These are phyloP conservation scores for Suillus weaverae DNA, from an alignment of 768 basidiomycete species.

Conservation along the genomic window DNA sequence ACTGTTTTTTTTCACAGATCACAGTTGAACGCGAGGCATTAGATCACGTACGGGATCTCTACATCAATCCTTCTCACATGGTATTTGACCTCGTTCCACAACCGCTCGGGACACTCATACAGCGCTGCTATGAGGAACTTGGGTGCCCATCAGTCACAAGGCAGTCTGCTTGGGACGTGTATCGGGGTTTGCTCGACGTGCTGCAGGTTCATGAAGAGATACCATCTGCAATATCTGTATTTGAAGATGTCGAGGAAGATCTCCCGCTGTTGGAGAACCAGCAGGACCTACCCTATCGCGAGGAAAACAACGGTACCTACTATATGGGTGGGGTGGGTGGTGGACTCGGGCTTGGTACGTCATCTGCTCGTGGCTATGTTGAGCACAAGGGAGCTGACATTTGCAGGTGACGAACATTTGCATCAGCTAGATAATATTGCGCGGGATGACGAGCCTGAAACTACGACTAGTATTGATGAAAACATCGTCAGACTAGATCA, in stretches of 20 bases:
- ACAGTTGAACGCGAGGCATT: background rate
- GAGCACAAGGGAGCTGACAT: too few relatives aligned
- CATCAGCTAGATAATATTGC: background rate
- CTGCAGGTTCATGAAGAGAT: too few relatives aligned
- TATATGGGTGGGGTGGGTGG: background rate
- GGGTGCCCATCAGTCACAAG: constrained; percentile 22
- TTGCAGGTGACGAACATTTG: background rate
- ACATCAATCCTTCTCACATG: constrained; percentile 22
- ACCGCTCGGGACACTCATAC: constrained; percentile 20
- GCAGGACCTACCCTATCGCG: background rate
- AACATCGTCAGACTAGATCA: background rate
- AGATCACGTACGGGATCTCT: constrained; percentile 22
- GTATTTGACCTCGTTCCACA: constrained; percentile 11
- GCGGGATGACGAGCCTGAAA: background rate
- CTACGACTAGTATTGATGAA: background rate
- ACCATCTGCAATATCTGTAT: constrained; percentile 24
- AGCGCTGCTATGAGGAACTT: constrained; percentile 19
- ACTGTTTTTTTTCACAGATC: too few relatives aligned
- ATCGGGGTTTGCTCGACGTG: too few relatives aligned
- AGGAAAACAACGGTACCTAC: background rate
- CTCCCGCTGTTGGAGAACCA: background rate
- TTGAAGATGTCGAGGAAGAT: background rate
- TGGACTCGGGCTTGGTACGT: background rate
- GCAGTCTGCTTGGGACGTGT: background rate
- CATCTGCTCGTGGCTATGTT: too few relatives aligned